Evolutionary conservation across 2,329 filamentous ascomycete species (phyloP), one percentile per base, ranked within the genome.

Genomic region (Penicillium sp.): DNA sequence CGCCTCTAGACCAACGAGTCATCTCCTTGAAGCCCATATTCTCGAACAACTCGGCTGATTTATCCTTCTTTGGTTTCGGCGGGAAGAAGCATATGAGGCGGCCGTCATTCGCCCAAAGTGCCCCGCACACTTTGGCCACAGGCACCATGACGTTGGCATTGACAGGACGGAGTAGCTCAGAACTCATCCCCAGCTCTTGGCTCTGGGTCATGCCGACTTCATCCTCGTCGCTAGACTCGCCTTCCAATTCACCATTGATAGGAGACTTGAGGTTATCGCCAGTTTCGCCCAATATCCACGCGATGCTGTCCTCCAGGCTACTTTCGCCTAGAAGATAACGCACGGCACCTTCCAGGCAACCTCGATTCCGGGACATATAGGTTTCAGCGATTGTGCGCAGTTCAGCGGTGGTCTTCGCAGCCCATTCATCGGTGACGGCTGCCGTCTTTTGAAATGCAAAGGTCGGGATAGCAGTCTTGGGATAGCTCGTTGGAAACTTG

Each of bases 221-320:
- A 61, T 92, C 89, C 57, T 90, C 88, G 59, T 91, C 88, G 65
- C 89, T 95, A 3, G 91, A 97, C 62, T 90, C 90, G 55, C 89
- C 88, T 30, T 73, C 77, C 36, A 79, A 53, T 44, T 69, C 68
- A 17, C 70, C 69, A 47, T 77, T 70, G 53, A 75, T 60, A 14
- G 77, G 71, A 42, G 75, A 73, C 58, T 79, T 76, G 50, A 78
- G 61, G 58, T 75, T 71, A 61, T 76, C 65, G 8, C 85, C 72
- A 61, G 89, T 86, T 61, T 85, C 81, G 11, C 87, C 83, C 43
- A 78, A 74, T 45, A 76, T 74, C 72, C 71, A 78, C 53, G 72
- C 69, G 26, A 84, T 75, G 57, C 80, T 84, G 38, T 87, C 83
- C 57, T 86, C 80, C 5, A 87, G 72, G 52, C 73, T 77, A 54